Base-by-base conservation (phyloP, 495 filamentous ascomycete species). In the Penicillium herquei region DNA sequence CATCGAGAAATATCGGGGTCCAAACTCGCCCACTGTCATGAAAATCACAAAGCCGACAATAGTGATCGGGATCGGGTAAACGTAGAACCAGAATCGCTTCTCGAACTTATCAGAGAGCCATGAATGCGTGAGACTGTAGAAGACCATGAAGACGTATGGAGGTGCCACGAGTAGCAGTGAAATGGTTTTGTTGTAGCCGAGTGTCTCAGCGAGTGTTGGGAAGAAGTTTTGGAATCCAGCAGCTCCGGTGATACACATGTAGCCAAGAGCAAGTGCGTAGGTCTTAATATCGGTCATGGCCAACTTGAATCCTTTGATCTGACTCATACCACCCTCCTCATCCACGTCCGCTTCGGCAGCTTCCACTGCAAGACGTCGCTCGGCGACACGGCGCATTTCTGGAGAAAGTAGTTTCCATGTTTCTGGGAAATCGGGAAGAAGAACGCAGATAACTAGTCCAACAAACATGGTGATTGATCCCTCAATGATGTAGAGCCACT, bases 201-300 rank as follows among this genome's bases (percentile, higher is more conserved):
- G 69, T 0, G 77, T 79, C 33, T 58, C 50, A 0, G 75, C 76
- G 48, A 82, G 61, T 0, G 78, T 78, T 0, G 78, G 79, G 72
- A 81, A 82, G 67, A 78, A 81, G 65, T 81, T 81, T 52, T 82
- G 77, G 71, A 82, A 82, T 0, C 79, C 79, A 11, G 72, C 68
- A 1, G 78, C 72, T 13, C 77, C 80, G 6, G 74, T 77, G 50
- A 80, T 76, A 58, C 69, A 67, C 75, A 82, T 80, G 65, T 81
- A 81, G 2, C 69, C 73, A 18, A 82, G 41, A 12, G 78, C 76
- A 0, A 82, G 70, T 4, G 67, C 63, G 52, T 80, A 81, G 18
- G 77, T 79, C 54, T 80, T 81, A 55, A 78, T 67, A 40, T 84
- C 81, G 2, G 65, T 68, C 63, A 84, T 75, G 6, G 78, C 77